Evolutionary conservation across 768 basidiomycete species (phyloP).

Genomic region (Kwoniella bestiolae): DNA sequence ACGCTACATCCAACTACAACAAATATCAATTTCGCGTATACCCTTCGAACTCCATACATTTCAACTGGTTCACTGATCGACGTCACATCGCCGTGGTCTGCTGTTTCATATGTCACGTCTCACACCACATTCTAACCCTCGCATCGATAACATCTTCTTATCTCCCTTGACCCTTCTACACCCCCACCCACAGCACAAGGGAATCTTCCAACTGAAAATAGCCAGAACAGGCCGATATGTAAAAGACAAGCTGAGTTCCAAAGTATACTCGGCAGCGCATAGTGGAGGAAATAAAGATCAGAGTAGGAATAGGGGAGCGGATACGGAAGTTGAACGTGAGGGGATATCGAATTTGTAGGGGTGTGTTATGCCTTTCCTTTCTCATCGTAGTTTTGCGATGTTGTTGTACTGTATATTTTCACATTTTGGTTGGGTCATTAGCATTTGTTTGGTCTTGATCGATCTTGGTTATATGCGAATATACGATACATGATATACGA

Average conservation of each 20-base stretch:
- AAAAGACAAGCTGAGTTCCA: constrained; percentile 62
- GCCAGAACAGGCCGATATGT: constrained; percentile 66
- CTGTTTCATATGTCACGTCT: no score
- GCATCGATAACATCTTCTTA: not conserved
- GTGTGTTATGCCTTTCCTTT: not conserved
- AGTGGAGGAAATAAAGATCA: constrained; percentile 29
- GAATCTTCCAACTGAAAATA: constrained; percentile 68
- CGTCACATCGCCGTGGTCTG: no score
- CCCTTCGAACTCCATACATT: no score
- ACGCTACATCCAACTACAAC: no score
- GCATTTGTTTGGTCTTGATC: no score
- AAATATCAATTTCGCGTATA: no score
- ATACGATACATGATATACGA: no score
- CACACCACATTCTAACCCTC: not conserved
- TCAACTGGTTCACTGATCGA: no score
- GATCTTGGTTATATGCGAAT: no score
- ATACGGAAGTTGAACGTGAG: constrained; percentile 51
- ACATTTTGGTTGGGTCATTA: no score
- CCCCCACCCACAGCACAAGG: constrained; percentile 62
- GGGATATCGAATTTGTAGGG: constrained; percentile 49
- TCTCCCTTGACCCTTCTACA: not conserved
- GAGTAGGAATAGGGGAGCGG: constrained; percentile 36
- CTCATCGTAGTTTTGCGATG: not conserved
- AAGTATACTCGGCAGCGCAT: constrained; percentile 35
- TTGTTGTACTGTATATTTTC: no score